A percentile compares a stretch with the other conserved stretches of the same genome.
phyloP scores from a whole-genome alignment of 805 yeast species.

The Starmerella vaccinii region DNA sequence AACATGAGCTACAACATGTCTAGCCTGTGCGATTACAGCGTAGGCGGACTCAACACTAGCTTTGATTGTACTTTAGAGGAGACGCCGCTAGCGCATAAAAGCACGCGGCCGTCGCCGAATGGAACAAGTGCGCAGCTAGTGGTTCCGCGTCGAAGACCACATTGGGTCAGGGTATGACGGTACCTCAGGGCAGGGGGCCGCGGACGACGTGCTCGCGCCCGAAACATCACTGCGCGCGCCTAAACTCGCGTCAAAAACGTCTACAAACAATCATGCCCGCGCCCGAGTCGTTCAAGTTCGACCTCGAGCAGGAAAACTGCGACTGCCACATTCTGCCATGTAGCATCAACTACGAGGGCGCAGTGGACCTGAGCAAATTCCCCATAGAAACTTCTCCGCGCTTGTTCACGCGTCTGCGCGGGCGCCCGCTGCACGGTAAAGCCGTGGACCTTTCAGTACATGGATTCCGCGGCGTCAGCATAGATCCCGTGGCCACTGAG shows the following conservation, averaged over 20 bases:
- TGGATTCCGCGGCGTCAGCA: slow-evolving; percentile 20
- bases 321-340: slow-evolving; percentile 23
- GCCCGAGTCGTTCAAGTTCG: slow-evolving; percentile 5
- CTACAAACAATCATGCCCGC: background rate
- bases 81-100: slow-evolving; percentile 9
- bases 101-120: background rate
- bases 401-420: slow-evolving; percentile 18
- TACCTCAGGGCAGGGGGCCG: background rate
- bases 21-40: background rate
- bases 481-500: slow-evolving; percentile 5
- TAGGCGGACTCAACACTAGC: background rate
- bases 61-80: slow-evolving; percentile 1
- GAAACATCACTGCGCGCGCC: too few species aligned
- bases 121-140: background rate
- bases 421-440: slow-evolving; percentile 21
- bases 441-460: slow-evolving; percentile 14
- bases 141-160: slow-evolving; percentile 2
- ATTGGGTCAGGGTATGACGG: slow-evolving; percentile 1
- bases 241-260: background rate
- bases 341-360: slow-evolving; percentile 16
- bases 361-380: slow-evolving; percentile 15
- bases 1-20: background rate
- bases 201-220: too few species aligned
- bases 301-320: background rate
- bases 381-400: slow-evolving; percentile 1